Percentiles rank a stretch among this genome's conserved stretches.
phyloP scores from a whole-genome alignment of 257 asterid genomes.

The Petunia secreta region DNA sequence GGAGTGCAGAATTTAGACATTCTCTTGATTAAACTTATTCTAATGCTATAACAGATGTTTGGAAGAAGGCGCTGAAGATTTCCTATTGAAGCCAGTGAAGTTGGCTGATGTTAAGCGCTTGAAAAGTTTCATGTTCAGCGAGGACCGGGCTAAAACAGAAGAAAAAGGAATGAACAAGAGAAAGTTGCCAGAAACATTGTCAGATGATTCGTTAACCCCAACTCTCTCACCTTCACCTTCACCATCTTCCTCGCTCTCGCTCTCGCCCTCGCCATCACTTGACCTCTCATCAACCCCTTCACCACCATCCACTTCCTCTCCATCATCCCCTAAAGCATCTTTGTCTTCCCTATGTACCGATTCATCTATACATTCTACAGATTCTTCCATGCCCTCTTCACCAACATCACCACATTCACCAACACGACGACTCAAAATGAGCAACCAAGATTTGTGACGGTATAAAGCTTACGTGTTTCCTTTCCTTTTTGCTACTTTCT shows the following conservation, averaged over 20 bases:
- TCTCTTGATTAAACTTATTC: neutral
- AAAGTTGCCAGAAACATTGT: slow-evolving; percentile 51
- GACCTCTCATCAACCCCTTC: slow-evolving; percentile 36
- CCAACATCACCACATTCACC: slow-evolving; percentile 53
- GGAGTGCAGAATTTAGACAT: neutral
- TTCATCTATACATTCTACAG: slow-evolving; percentile 23
- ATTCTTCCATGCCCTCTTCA: slow-evolving; percentile 42
- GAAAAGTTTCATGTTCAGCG: slow-evolving; percentile 76
- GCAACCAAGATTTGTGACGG: slow-evolving; percentile 26
- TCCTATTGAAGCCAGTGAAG: slow-evolving; percentile 86
- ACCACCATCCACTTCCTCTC: slow-evolving; percentile 31
- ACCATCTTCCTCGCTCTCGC: slow-evolving; percentile 41
- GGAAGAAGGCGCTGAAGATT: slow-evolving; percentile 98
- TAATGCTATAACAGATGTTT: slow-evolving; percentile 62
- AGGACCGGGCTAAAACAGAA: slow-evolving; percentile 39
- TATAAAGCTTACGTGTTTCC: neutral
- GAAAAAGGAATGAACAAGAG: slow-evolving; percentile 64
- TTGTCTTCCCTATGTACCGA: slow-evolving; percentile 6
- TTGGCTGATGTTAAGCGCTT: slow-evolving; percentile 75
- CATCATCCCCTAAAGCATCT: slow-evolving; percentile 33
- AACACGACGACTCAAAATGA: slow-evolving; percentile 47
- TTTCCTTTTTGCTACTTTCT: slow-evolving; percentile 9
- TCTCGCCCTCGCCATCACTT: slow-evolving; percentile 45
- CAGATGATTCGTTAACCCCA: slow-evolving; percentile 35
- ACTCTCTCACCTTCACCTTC: slow-evolving; percentile 35